Percentiles rank a stretch among this genome's conserved stretches.
Evolutionary conservation across 1,284 basidiomycete species (phyloP).

Genomic region (Rhodotorula sp.): DNA sequence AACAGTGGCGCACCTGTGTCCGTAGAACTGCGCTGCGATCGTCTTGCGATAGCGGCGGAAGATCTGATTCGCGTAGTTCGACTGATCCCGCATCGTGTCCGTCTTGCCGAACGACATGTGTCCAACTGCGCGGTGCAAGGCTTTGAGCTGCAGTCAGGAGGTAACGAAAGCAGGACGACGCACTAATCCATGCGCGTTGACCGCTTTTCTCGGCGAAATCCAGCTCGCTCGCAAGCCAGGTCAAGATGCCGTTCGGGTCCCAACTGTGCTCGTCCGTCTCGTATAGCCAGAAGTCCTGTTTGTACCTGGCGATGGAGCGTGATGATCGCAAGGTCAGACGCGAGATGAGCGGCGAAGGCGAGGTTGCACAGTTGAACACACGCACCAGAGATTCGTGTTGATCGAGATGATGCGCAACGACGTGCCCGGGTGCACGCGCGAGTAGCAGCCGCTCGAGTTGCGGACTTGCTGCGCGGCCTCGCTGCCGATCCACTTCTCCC

Average conservation of each 20-base stretch:
- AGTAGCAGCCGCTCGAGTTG: conserved; percentile 37
- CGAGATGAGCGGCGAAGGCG: too few relatives aligned
- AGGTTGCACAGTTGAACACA: too few relatives aligned
- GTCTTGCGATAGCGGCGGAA: conserved; percentile 61
- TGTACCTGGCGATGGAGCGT: not conserved
- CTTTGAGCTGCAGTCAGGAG: too few relatives aligned
- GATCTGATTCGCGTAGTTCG: conserved; percentile 56
- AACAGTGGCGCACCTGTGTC: conserved; percentile 48
- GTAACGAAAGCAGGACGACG: not conserved
- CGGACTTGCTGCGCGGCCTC: conserved; percentile 17
- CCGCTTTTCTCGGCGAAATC: conserved; percentile 60
- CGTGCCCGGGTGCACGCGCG: conserved; percentile 36
- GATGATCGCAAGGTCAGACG: too few relatives aligned
- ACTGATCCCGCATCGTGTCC: conserved; percentile 53
- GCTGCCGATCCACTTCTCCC: conserved; percentile 43
- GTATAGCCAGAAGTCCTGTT: conserved; percentile 55
- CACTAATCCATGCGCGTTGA: conserved; percentile 55
- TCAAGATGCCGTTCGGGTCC: conserved; percentile 55
- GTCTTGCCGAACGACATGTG: conserved; percentile 52
- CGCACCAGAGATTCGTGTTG: conserved; percentile 60
- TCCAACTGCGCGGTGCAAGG: conserved; percentile 28
- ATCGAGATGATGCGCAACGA: conserved; percentile 55
- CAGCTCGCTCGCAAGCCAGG: conserved; percentile 56
- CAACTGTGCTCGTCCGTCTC: conserved; percentile 52
- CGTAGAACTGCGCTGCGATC: conserved; percentile 60